These are phyloP conservation scores for Scenedesmus sp. DNA, from an alignment of 163 green algal species.

Conservation along the genomic window DNA sequence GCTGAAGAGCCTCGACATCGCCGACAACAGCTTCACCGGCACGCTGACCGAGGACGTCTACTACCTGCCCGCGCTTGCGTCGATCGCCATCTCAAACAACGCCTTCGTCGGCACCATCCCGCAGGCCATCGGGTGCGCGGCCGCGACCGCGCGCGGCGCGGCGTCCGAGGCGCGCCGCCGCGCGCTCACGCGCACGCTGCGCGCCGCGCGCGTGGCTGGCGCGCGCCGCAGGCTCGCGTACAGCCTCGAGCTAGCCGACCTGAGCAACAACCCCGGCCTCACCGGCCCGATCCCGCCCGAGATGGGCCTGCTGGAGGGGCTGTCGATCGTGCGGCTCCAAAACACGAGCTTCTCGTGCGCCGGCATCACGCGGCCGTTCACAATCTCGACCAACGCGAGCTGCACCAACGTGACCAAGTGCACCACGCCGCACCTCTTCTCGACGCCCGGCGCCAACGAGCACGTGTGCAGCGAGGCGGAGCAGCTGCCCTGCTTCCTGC, in stretches of 20 bases:
- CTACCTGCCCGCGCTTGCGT: slow-evolving; percentile 1
- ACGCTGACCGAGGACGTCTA: slow-evolving; percentile 11
- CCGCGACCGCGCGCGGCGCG: no score
- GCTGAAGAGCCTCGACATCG: slow-evolving; percentile 16
- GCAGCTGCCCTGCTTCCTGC: slow-evolving; percentile 43
- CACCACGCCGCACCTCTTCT: neutral
- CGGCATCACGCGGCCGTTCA: slow-evolving; percentile 6
- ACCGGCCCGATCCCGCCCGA: slow-evolving; percentile 20
- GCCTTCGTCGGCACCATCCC: slow-evolving; percentile 26
- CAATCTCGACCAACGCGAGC: slow-evolving; percentile 13
- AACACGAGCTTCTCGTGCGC: slow-evolving; percentile 26
- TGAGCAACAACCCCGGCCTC: slow-evolving; percentile 36
- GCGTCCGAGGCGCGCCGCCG: no score
- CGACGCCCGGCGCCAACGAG: neutral
- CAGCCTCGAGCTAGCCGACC: neutral
- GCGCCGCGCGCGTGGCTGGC: no score
- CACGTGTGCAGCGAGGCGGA: slow-evolving; percentile 1
- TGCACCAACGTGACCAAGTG: slow-evolving; percentile 1
- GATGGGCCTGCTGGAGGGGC: neutral
- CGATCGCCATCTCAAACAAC: slow-evolving; percentile 19
- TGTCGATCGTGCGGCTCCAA: neutral
- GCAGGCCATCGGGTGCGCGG: slow-evolving; percentile 2
- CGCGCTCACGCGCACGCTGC: no score
- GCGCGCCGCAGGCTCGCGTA: slow-evolving; percentile 19
- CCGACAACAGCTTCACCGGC: slow-evolving; percentile 26